phyloP scores from a whole-genome alignment of 1,284 basidiomycete genomes.

The Austroboletus sp. region DNA sequence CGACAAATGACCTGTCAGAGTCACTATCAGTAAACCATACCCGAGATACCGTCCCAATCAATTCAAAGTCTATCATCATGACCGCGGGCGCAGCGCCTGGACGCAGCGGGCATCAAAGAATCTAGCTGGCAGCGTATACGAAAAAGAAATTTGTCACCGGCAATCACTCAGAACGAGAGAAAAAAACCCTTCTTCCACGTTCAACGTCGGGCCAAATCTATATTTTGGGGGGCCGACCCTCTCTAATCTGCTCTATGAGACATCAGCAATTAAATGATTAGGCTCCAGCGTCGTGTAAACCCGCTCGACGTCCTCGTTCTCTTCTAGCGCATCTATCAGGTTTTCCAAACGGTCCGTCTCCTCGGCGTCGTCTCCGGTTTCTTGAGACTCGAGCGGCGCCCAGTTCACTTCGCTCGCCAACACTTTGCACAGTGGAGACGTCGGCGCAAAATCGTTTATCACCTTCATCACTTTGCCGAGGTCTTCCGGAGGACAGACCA shows the following conservation, averaged over 20 bases:
- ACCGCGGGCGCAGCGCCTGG: not conserved
- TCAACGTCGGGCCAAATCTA: not conserved
- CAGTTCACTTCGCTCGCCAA: constrained; percentile 55
- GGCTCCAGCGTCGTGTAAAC: constrained; percentile 54
- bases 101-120: not conserved
- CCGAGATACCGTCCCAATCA: too few relatives aligned
- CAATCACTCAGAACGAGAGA: not conserved
- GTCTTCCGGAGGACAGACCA: constrained; percentile 48
- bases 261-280: constrained; percentile 26
- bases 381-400: constrained; percentile 41
- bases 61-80: not conserved
- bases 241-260: constrained; percentile 14
- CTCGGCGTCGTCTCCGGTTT: constrained; percentile 35
- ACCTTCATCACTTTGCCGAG: constrained; percentile 43
- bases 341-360: constrained; percentile 37
- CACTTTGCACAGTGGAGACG: constrained; percentile 35
- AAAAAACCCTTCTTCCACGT: not conserved
- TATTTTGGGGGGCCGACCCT: not conserved
- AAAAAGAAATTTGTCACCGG: not conserved
- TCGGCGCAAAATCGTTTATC: constrained; percentile 33
- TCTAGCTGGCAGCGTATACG: not conserved
- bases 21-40: constrained; percentile 2
- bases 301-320: constrained; percentile 55
- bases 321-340: constrained; percentile 53
- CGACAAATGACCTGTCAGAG: not conserved